Evolutionary conservation across 345 rosid genomes (phyloP).

Genomic region (Hevea brasiliensis): DNA sequence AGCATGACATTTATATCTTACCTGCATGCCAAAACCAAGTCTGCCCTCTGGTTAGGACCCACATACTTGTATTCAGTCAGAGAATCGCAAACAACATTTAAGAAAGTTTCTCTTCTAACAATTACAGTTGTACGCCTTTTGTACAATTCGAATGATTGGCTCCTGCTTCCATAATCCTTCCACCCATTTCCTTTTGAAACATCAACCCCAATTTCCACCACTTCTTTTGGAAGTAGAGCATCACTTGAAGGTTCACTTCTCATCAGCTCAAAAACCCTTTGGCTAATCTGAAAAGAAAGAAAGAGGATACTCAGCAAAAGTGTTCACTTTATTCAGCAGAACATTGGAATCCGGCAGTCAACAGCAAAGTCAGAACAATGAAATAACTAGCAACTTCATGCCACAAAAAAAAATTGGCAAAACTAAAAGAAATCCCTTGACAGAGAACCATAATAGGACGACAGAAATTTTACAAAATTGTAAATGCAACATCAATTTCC

Average conservation of each 20-base stretch:
- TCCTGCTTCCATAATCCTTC: conserved; percentile 39
- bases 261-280: conserved; percentile 73
- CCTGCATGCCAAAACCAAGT: conserved; percentile 97
- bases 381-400: background rate
- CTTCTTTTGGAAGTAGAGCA: conserved; percentile 37
- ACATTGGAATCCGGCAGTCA: background rate
- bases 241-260: conserved; percentile 51
- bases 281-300: conserved; percentile 65
- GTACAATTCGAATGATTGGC: conserved; percentile 74
- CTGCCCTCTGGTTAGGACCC: conserved; percentile 94
- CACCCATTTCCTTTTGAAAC: conserved; percentile 31
- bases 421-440: background rate
- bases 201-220: conserved; percentile 32
- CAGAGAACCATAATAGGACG: background rate
- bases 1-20: conserved; percentile 25
- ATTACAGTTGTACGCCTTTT: conserved; percentile 81
- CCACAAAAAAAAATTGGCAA: background rate
- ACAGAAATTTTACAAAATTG: background rate
- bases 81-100: conserved; percentile 77
- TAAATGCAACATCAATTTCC: background rate
- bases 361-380: background rate
- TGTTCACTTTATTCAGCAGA: conserved; percentile 9
- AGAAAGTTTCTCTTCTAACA: conserved; percentile 66
- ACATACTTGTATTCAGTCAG: conserved; percentile 88
- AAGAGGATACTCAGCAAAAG: conserved; percentile 1